Percentiles rank a stretch among this genome's conserved stretches.
These are phyloP conservation scores for Thraustotheca clavata DNA, from an alignment of 352 stramenopile species.

Conservation along the genomic window DNA sequence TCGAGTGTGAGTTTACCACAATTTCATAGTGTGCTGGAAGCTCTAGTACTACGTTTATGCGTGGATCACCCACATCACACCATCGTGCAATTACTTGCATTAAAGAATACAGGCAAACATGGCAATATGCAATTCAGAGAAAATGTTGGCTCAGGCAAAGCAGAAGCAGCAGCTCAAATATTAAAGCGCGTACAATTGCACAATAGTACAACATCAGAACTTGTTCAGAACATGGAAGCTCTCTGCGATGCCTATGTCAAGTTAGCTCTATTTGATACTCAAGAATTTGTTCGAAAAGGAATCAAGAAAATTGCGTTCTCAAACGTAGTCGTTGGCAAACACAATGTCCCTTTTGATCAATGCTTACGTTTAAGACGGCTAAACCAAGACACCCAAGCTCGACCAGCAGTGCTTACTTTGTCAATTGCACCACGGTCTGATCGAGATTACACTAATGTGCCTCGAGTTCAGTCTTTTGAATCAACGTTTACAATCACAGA, in stretches of 20 bases:
- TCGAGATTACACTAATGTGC: constrained; percentile 75
- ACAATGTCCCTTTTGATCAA: constrained; percentile 48
- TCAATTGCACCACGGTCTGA: constrained; percentile 52
- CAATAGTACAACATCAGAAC: constrained; percentile 38
- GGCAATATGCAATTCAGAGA: constrained; percentile 62
- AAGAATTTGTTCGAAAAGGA: constrained; percentile 47
- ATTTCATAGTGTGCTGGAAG: constrained; percentile 84
- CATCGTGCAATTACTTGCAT: constrained; percentile 91
- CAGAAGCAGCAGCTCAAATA: constrained; percentile 39
- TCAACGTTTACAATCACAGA: constrained; percentile 89
- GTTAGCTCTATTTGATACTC: constrained; percentile 72
- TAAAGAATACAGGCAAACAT: constrained; percentile 90
- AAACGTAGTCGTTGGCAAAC: constrained; percentile 24
- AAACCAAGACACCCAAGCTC: constrained; percentile 30
- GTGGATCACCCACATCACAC: constrained; percentile 95
- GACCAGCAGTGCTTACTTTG: constrained; percentile 68
- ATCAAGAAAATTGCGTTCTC: constrained; percentile 68
- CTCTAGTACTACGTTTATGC: constrained; percentile 89
- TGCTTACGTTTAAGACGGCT: constrained; percentile 39
- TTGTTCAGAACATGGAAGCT: constrained; percentile 69
- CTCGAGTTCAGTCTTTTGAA: constrained; percentile 87
- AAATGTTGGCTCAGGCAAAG: constrained; percentile 75
- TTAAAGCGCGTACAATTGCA: constrained; percentile 49
- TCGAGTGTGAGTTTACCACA: constrained; percentile 25
- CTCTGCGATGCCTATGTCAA: constrained; percentile 69